These are phyloP conservation scores for Punica granatum DNA, from an alignment of 345 rosid genomes.

Conservation along the genomic window DNA sequence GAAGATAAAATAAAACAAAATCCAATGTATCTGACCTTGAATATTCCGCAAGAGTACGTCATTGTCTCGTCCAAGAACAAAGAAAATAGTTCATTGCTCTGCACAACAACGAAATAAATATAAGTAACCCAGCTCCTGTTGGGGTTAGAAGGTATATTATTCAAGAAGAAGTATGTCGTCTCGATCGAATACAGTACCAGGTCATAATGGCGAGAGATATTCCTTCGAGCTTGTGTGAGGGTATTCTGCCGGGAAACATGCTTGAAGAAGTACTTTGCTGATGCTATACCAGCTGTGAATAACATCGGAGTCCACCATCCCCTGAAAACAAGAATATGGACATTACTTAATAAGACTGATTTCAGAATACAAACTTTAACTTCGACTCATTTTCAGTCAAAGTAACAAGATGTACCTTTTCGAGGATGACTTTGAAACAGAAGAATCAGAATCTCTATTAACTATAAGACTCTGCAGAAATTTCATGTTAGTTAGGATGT, in stretches of 20 bases:
- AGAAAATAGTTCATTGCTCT: conserved; percentile 83
- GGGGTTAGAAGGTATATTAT: background rate
- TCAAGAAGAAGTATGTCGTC: background rate
- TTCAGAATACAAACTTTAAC: background rate
- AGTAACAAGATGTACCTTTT: conserved; percentile 39
- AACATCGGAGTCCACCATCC: conserved; percentile 98
- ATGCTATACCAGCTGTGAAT: conserved; percentile 62
- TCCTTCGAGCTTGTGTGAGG: conserved; percentile 87
- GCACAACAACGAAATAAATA: background rate
- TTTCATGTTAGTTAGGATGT: background rate
- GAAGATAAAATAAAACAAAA: background rate
- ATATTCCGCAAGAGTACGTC: conserved; percentile 81
- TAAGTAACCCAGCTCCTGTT: background rate
- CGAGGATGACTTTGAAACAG: conserved; percentile 36
- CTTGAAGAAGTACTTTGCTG: conserved; percentile 65
- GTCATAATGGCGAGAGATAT: conserved; percentile 85
- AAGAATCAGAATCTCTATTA: conserved; percentile 45
- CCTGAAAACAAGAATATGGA: conserved; percentile 22
- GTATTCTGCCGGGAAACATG: conserved; percentile 75
- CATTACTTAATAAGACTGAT: background rate
- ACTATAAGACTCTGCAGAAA: conserved; percentile 59
- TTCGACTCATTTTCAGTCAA: too few relatives aligned
- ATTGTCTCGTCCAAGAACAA: conserved; percentile 81
- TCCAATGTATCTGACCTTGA: conserved; percentile 40
- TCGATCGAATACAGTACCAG: conserved; percentile 35